These are phyloP conservation scores for Aspergillus piperis DNA, from an alignment of 2,329 filamentous ascomycete species.

Conservation along the genomic window DNA sequence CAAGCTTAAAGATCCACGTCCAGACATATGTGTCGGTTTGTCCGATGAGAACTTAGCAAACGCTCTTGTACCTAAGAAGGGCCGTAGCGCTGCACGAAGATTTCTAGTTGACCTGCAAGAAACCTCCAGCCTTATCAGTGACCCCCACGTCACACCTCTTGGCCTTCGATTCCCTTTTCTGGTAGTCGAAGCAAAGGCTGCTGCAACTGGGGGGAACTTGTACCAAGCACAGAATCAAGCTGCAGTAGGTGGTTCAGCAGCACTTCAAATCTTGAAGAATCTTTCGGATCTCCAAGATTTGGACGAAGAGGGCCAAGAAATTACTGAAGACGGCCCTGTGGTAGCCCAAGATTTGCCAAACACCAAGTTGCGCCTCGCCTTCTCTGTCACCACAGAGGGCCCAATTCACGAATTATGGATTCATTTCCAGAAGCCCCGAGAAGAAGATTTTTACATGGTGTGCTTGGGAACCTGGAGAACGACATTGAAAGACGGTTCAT, in stretches of 20 bases:
- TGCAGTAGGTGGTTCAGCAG: slow-evolving; percentile 1
- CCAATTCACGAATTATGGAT: slow-evolving; percentile 5
- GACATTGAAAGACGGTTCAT: slow-evolving; percentile 4
- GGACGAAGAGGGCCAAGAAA: no score
- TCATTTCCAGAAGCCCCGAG: not conserved
- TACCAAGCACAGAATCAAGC: slow-evolving; percentile 11
- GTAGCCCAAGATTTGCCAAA: no score
- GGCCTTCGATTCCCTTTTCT: slow-evolving; percentile 11
- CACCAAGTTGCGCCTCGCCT: not conserved
- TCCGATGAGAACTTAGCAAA: not conserved
- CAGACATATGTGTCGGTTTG: not conserved
- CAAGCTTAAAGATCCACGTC: not conserved
- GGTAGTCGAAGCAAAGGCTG: slow-evolving; percentile 12
- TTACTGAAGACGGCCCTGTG: no score
- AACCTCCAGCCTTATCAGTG: slow-evolving; percentile 1
- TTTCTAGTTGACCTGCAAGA: slow-evolving; percentile 8
- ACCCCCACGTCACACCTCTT: not conserved
- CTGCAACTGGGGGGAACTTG: slow-evolving; percentile 8
- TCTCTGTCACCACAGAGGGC: slow-evolving; percentile 3
- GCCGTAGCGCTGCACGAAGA: not conserved
- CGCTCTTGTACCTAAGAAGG: not conserved
- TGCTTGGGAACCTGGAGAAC: slow-evolving; percentile 14
- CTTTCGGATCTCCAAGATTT: not conserved
- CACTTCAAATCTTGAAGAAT: not conserved
- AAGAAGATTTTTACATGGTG: slow-evolving; percentile 8